Evolutionary conservation across 2,329 filamentous ascomycete genomes (phyloP), one percentile per base, ranked within the genome.

Genomic region (Alternaria hordeiaustralica): DNA sequence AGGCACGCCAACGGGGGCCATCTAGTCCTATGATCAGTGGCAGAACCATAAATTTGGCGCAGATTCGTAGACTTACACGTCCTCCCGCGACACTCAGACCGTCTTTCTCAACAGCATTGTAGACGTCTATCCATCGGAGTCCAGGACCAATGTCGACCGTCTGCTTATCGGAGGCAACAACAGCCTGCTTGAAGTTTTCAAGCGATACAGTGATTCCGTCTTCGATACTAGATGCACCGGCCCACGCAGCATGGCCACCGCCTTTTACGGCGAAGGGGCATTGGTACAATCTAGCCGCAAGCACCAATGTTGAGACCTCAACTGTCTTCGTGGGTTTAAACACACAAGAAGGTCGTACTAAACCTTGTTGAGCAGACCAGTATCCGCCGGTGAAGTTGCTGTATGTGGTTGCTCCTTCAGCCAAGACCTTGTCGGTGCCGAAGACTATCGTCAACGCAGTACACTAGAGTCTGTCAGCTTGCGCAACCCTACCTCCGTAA

Each of bases 171-270:
- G 63, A 26, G 7, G 71, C 67, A 10, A 79, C 64, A 1, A 59
- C 54, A 6, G 77, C 66, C 4, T 67, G 47, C 26, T 76, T 76
- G 25, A 82, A 64, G 10, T 64, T 61, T 20, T 73, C 73, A 43
- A 84, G 68, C 43, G 81, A 80, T 36, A 85, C 72, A 0, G 81
- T 82, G 6, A 85, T 79, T 2, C 82, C 83, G 45, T 72, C 70
- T 4, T 78, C 69, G 21, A 84, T 82, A 56, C 80, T 82, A 21
- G 80, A 81, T 13, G 77, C 74, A 8, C 82, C 81, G 0, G 75
- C 70, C 65, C 75, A 78, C 6, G 75, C 68, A 12, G 76, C 76
- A 61, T 84, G 82, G 5, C 83, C 83, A 26, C 82, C 82, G 33
- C 79, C 77, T 57, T 81, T 82, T 3, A 84, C 75, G 2, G 81